phyloP scores from a whole-genome alignment of 2,329 filamentous ascomycete species.

The Trichoderma aggressivum region DNA sequence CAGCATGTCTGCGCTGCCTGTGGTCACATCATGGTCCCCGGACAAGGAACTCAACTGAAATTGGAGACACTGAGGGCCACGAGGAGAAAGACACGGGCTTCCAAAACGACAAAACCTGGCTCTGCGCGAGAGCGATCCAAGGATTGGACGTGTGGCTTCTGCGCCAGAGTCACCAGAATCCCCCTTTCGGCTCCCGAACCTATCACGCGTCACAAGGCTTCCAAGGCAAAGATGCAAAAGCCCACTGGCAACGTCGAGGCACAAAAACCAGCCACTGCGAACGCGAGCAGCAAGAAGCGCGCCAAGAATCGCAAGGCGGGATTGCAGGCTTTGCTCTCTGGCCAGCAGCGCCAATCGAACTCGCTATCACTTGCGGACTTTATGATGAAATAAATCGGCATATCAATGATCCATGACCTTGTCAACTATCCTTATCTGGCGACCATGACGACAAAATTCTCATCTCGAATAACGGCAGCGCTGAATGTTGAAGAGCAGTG shows the following conservation, averaged over 20 bases:
- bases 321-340: constrained; percentile 60
- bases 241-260: not conserved
- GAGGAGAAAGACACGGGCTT: not conserved
- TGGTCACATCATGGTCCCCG: constrained; percentile 57
- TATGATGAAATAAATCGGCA: constrained; percentile 37
- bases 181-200: constrained; percentile 38
- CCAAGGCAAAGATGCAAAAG: not conserved
- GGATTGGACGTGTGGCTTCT: constrained; percentile 43
- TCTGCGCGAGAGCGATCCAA: constrained; percentile 21
- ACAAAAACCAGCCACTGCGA: constrained; percentile 39
- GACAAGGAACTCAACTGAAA: constrained; percentile 41
- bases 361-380: constrained; percentile 55
- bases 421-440: not conserved
- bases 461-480: not conserved
- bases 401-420: not conserved
- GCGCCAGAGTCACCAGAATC: constrained; percentile 42
- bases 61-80: constrained; percentile 31
- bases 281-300: constrained; percentile 61
- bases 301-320: constrained; percentile 63
- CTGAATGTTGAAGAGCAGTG: not conserved
- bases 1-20: constrained; percentile 58
- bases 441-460: not conserved
- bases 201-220: constrained; percentile 23
- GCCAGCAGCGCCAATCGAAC: constrained; percentile 44
- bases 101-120: not conserved